These are phyloP conservation scores for Gillenia trifoliata DNA, from an alignment of 306 rosid genomes.

Conservation along the genomic window DNA sequence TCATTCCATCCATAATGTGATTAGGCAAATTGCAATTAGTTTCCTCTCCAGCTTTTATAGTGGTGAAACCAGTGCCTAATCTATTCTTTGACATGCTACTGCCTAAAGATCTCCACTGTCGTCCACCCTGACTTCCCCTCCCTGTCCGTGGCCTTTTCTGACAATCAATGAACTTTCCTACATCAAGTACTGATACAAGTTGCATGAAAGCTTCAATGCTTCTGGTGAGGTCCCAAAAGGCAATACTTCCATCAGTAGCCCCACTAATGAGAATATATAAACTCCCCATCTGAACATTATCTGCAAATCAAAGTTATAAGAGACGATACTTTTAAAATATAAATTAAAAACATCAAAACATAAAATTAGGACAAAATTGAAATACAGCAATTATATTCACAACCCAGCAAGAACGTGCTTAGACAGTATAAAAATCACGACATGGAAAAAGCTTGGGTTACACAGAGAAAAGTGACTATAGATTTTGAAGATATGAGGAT, in stretches of 20 bases:
- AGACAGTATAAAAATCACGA: background rate
- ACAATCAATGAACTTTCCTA: constrained; percentile 57
- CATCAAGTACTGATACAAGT: constrained; percentile 43
- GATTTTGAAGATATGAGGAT: background rate
- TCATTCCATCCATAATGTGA: constrained; percentile 21
- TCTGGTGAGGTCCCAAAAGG: constrained; percentile 82
- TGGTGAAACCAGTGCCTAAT: constrained; percentile 14
- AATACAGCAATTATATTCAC: background rate
- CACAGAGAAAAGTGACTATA: background rate
- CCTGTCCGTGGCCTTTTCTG: constrained; percentile 93
- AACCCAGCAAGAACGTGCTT: background rate
- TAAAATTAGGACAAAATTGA: background rate
- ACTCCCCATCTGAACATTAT: constrained; percentile 33
- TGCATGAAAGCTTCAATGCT: constrained; percentile 66
- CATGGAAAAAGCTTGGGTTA: background rate
- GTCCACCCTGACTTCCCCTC: constrained; percentile 98
- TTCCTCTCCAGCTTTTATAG: constrained; percentile 28
- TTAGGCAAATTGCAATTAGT: constrained; percentile 14
- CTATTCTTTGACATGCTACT: constrained; percentile 40
- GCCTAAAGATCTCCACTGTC: constrained; percentile 76
- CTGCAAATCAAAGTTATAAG: constrained; percentile 36
- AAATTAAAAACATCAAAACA: background rate
- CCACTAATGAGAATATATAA: constrained; percentile 73
- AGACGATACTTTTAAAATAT: constrained; percentile 1
- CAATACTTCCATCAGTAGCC: constrained; percentile 90